Base-by-base conservation (phyloP, 257 asterid species). In the Solanum ossicruentum region DNA sequence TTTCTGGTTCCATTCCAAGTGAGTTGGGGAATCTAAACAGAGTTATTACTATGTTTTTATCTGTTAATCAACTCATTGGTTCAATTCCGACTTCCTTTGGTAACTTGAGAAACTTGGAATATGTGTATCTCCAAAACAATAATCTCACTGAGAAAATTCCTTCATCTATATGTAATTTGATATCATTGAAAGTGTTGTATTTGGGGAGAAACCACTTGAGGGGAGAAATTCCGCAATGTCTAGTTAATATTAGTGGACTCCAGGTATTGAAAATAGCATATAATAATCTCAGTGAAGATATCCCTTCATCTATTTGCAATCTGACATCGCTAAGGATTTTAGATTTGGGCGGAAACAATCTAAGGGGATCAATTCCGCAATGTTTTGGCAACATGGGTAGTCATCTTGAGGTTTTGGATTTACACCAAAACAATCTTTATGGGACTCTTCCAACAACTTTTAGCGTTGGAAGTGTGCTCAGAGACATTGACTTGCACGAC, bases 141-240 rank as follows among this genome's bases (percentile, higher is more conserved):
- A 84, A 85, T 56, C 52, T 80, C 45, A 79, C 84, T 65, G 82
- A 66, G 15, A 20, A 67, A 56, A 80, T 85, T 67, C 85, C 75
- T 66, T 32, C 47, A 0, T 28, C 21, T 66, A 13, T 66, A 12
- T 66, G 75, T 6, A 15, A 66, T 66, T 66, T 32, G 36, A 66
- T 13, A 16, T 15, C 20, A 66, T 15, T 66, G 47, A 0, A 66
- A 66, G 82, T 72, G 36, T 43, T 86, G 18, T 82, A 72, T 72
- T 28, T 73, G 57, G 54, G 84, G 7, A 57, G 61, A 61, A 85
- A 85, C 23, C 57, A 39, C 18, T 65, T 81, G 57, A 61, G 36
- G 32, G 84, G 87, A 63, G 51, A 39, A 21, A 21, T 85, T 63
- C 85, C 21, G 4, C 32, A 41, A 32, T 32, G 36, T 32, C 36